A percentile compares a stretch with the other conserved stretches of the same genome.
Evolutionary conservation across 495 filamentous ascomycete species (phyloP).

Genomic region (Aeminium ludgeri): DNA sequence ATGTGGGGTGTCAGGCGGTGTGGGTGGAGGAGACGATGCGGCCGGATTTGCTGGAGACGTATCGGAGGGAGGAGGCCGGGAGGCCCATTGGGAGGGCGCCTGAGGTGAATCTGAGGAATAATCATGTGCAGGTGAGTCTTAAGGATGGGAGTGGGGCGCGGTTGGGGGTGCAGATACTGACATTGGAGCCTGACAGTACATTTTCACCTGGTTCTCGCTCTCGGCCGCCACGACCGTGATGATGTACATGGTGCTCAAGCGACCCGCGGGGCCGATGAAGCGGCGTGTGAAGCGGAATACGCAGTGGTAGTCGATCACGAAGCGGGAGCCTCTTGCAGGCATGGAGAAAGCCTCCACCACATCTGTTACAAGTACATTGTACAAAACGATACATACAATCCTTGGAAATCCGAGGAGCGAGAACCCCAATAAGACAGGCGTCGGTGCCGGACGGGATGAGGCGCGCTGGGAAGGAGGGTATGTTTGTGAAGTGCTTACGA

Average conservation of each 20-base stretch:
- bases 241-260: slow-evolving; percentile 61
- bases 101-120: slow-evolving; percentile 88
- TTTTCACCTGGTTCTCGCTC: slow-evolving; percentile 94
- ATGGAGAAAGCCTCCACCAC: too few relatives aligned
- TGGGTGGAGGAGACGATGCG: slow-evolving; percentile 95
- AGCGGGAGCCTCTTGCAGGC: too few relatives aligned
- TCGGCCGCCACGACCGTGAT: slow-evolving; percentile 77
- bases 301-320: slow-evolving; percentile 68
- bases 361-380: too few relatives aligned
- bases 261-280: slow-evolving; percentile 22
- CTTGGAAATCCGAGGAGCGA: too few relatives aligned
- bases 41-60: slow-evolving; percentile 54
- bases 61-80: slow-evolving; percentile 59
- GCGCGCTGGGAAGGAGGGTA: too few relatives aligned
- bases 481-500: too few relatives aligned
- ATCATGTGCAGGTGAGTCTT: slow-evolving; percentile 34
- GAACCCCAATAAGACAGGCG: too few relatives aligned
- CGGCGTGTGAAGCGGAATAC: slow-evolving; percentile 64
- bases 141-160: too few relatives aligned
- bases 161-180: too few relatives aligned
- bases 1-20: slow-evolving; percentile 69
- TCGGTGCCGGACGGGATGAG: too few relatives aligned
- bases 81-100: slow-evolving; percentile 81
- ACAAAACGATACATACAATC: too few relatives aligned
- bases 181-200: too few relatives aligned